phyloP scores from a whole-genome alignment of 306 rosid genomes.

The Ziziphus jujuba region DNA sequence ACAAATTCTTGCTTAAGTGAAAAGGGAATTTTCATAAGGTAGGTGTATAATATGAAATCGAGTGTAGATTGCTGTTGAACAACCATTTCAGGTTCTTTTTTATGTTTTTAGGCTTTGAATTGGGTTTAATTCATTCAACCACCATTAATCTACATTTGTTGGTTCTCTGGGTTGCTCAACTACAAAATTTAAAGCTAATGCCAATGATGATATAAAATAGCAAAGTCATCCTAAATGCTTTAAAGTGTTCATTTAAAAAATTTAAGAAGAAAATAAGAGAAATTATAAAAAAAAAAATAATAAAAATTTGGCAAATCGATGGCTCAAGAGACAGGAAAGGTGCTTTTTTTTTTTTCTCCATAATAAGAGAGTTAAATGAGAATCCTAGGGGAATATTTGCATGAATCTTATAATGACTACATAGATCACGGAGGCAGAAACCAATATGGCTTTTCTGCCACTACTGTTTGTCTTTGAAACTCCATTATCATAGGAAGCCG shows the following conservation, averaged over 20 bases:
- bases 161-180: slow-evolving; percentile 19
- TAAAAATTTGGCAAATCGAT: neutral
- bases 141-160: neutral
- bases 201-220: neutral
- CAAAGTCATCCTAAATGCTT: no score
- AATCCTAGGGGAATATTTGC: neutral
- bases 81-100: neutral
- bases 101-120: no score
- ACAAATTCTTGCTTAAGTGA: no score
- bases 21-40: no score
- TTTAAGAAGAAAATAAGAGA: no score
- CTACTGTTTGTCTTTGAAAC: no score
- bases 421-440: neutral
- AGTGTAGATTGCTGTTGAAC: slow-evolving; percentile 22
- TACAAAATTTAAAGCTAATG: neutral
- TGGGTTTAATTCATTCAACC: neutral
- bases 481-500: no score
- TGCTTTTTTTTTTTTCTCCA: neutral
- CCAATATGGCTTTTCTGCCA: no score
- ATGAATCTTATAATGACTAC: neutral
- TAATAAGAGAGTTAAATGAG: neutral
- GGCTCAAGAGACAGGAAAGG: slow-evolving; percentile 2
- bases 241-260: no score
- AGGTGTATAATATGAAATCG: neutral
- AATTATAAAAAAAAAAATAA: no score